Evolutionary conservation across 163 green algal genomes (phyloP).

Genomic region (Scenedesmus sp.): DNA sequence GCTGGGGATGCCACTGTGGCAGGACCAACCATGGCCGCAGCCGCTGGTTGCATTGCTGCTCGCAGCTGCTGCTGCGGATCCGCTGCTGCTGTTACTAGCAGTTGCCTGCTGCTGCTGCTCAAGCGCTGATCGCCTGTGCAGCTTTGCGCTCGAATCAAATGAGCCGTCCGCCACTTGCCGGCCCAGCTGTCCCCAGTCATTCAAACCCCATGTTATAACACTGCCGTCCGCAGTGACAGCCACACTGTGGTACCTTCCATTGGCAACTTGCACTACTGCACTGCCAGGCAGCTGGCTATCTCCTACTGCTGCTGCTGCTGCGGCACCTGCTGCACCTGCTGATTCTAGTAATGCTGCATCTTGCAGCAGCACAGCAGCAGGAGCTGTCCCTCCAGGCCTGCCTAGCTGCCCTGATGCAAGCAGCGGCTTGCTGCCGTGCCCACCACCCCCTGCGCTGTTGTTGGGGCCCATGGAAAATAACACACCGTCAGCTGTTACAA

Average conservation of each 20-base stretch:
- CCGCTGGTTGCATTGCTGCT: not conserved
- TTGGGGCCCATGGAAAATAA: slow-evolving; percentile 70
- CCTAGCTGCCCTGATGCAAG: slow-evolving; percentile 67
- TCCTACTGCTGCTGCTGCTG: not conserved
- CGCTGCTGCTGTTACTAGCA: not conserved
- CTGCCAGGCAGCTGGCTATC: slow-evolving; percentile 14
- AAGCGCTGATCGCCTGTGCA: not conserved
- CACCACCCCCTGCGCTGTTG: slow-evolving; percentile 66
- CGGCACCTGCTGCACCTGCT: not conserved
- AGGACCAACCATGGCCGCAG: slow-evolving; percentile 39
- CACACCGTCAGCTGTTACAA: slow-evolving; percentile 54
- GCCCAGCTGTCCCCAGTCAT: slow-evolving; percentile 77
- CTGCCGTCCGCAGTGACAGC: slow-evolving; percentile 62
- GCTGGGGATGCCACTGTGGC: slow-evolving; percentile 18
- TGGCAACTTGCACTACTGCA: slow-evolving; percentile 55
- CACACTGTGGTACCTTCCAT: slow-evolving; percentile 71
- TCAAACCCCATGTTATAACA: slow-evolving; percentile 72
- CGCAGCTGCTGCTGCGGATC: not conserved
- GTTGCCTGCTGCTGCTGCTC: not conserved
- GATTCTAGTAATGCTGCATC: not conserved
- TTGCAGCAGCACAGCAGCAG: slow-evolving; percentile 4
- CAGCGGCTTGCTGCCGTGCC: slow-evolving; percentile 67
- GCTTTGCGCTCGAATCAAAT: not conserved
- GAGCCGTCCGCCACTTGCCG: slow-evolving; percentile 17
- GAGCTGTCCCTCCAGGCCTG: slow-evolving; percentile 18